Base-by-base conservation (phyloP, 345 rosid species). In the Reutealis trisperma region DNA sequence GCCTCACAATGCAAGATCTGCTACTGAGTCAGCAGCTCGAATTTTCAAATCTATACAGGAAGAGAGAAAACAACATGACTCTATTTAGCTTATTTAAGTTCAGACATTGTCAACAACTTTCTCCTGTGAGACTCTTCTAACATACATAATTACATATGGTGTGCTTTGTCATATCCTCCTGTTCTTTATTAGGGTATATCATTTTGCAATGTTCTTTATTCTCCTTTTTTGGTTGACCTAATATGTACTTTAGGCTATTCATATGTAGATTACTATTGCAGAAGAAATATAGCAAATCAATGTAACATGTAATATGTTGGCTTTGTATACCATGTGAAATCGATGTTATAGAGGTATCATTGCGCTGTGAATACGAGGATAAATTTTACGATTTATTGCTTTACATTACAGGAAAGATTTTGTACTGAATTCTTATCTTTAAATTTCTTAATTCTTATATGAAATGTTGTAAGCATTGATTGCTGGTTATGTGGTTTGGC, bases 41-140 rank as follows among this genome's bases (percentile, higher is more conserved):
- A 95, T 95, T 78, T 95, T 95, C 85, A 89, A 70, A 79, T 95
- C 94, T 0, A 93, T 95, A 85, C 99, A 95, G 83, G 87, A 88
- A 81, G 97, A 90, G 84, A 90, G 98, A 83, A 86, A 88, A 82
- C 89, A 82, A 22, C 6, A 79, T 0, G 87, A 87, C 66, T 74
- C 87, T 25, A 51, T 73, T 65, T 87, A 85, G 84, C 65, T 45
- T 21, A 2, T 70, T 19, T 68, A 13, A 10, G 41, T 32, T 10
- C 14, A 0, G 70, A 67, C 11, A 45, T 44, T 47, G 60, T 10
- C 8, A 4, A n/a, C 11, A 67, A 25, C 57, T 51, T 22, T 1
- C n/a, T 49, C 14, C n/a, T 18, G 2, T 49, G 0, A 25, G 18
- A 59, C 52, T 63, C 69, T 19, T 73, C 55, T 51, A 60, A 66